phyloP scores from a whole-genome alignment of 345 rosid species.

The Eutrema yunnanense region DNA sequence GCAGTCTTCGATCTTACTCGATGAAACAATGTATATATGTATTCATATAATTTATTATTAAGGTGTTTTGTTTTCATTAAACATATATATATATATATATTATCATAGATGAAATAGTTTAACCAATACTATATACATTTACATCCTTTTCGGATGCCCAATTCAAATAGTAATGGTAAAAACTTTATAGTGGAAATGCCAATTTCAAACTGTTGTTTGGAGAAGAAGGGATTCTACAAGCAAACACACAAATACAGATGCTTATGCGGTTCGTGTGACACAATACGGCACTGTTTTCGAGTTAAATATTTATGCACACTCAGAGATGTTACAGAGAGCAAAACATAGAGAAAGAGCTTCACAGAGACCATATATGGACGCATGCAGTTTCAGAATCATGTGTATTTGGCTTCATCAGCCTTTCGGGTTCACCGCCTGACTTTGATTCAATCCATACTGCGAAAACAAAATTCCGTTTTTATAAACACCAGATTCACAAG shows the following conservation, averaged over 20 bases:
- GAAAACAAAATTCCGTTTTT: neutral
- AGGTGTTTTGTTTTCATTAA: slow-evolving; percentile 2
- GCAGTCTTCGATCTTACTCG: slow-evolving; percentile 48
- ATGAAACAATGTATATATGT: slow-evolving; percentile 16
- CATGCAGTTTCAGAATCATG: slow-evolving; percentile 16
- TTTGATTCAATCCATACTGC: slow-evolving; percentile 28
- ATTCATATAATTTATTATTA: neutral
- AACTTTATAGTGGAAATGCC: neutral
- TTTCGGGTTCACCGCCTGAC: slow-evolving; percentile 15
- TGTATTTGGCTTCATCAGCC: slow-evolving; percentile 15
- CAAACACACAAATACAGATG: slow-evolving; percentile 16
- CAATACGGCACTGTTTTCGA: neutral
- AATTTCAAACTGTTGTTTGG: neutral
- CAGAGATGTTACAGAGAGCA: neutral
- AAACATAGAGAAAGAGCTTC: slow-evolving; percentile 2
- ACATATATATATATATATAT: slow-evolving; percentile 5
- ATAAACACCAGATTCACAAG: neutral
- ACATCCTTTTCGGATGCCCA: neutral
- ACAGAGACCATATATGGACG: slow-evolving; percentile 3
- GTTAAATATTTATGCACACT: slow-evolving; percentile 6
- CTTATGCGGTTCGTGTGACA: neutral
- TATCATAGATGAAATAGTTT: neutral
- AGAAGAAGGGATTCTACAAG: neutral
- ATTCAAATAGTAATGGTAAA: neutral
- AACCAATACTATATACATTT: neutral